Conservation (phyloP, 176 grass and related monocot genomes). For the Zea luxurians region DNA sequence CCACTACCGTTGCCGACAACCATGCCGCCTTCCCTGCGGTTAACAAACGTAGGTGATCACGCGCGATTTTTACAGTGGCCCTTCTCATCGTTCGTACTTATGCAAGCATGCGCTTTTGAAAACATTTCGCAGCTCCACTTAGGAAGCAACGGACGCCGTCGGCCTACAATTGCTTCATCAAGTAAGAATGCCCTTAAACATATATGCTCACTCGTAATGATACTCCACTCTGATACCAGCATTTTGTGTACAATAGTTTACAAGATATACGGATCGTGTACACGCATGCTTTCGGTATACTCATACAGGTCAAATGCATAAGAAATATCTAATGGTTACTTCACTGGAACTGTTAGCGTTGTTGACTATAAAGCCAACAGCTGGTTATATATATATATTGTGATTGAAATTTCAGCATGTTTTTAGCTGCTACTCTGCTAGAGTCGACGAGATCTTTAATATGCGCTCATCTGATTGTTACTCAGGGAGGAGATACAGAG, state of each 20-base stretch:
- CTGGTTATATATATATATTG: not conserved
- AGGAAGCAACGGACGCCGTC: slow-evolving; percentile 68
- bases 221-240: not conserved
- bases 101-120: not conserved
- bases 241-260: not conserved
- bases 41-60: slow-evolving; percentile 50
- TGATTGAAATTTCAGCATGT: not conserved
- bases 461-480: not conserved
- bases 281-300: not conserved
- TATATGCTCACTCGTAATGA: not conserved
- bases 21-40: slow-evolving; percentile 3
- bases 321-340: not conserved
- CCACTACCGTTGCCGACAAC: not conserved
- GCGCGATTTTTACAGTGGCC: not conserved
- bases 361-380: not conserved
- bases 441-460: not conserved
- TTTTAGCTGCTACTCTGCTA: not conserved
- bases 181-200: slow-evolving; percentile 45
- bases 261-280: not conserved
- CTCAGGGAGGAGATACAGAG: slow-evolving; percentile 73
- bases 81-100: not conserved
- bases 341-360: not conserved
- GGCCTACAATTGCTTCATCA: slow-evolving; percentile 80
- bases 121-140: slow-evolving; percentile 47
- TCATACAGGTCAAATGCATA: not conserved